These are phyloP conservation scores for Tolypocladium album DNA, from an alignment of 2,329 filamentous ascomycete genomes.

Conservation along the genomic window DNA sequence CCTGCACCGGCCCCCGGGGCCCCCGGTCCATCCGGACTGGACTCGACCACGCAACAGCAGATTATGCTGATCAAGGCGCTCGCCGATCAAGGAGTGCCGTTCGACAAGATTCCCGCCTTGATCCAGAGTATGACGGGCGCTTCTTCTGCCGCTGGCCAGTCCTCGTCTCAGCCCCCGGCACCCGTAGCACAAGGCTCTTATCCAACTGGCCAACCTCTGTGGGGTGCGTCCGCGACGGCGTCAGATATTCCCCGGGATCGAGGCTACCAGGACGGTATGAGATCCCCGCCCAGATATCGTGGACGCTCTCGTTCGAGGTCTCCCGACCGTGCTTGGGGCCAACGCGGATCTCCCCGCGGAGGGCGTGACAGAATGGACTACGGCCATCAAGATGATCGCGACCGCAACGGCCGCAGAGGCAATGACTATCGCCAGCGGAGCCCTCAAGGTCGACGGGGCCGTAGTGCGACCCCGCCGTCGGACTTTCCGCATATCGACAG, in stretches of 20 bases:
- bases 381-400: slow-evolving; percentile 49
- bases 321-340: slow-evolving; percentile 62
- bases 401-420: slow-evolving; percentile 40
- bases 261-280: slow-evolving; percentile 43
- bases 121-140: slow-evolving; percentile 41
- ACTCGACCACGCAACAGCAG: slow-evolving; percentile 55
- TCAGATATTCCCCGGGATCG: slow-evolving; percentile 43
- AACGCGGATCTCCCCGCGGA: slow-evolving; percentile 52
- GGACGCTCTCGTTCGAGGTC: slow-evolving; percentile 68
- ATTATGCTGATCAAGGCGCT: slow-evolving; percentile 66
- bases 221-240: slow-evolving; percentile 16
- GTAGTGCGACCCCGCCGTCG: slow-evolving; percentile 46
- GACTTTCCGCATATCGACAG: slow-evolving; percentile 37
- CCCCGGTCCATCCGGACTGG: slow-evolving; percentile 26
- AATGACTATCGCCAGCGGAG: slow-evolving; percentile 82
- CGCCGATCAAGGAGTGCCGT: slow-evolving; percentile 61
- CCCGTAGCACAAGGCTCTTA: slow-evolving; percentile 33
- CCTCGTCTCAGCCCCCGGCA: slow-evolving; percentile 25
- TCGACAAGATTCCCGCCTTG: slow-evolving; percentile 61
- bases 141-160: slow-evolving; percentile 18
- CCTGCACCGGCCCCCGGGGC: slow-evolving; percentile 21
- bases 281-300: slow-evolving; percentile 52
- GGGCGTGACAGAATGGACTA: slow-evolving; percentile 61
- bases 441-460: slow-evolving; percentile 57
- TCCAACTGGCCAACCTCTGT: slow-evolving; percentile 19